A percentile compares a stretch with the other conserved stretches of the same genome.
These are phyloP conservation scores for Taphrina deformans DNA, from an alignment of 1,139 yeast species.

Conservation along the genomic window DNA sequence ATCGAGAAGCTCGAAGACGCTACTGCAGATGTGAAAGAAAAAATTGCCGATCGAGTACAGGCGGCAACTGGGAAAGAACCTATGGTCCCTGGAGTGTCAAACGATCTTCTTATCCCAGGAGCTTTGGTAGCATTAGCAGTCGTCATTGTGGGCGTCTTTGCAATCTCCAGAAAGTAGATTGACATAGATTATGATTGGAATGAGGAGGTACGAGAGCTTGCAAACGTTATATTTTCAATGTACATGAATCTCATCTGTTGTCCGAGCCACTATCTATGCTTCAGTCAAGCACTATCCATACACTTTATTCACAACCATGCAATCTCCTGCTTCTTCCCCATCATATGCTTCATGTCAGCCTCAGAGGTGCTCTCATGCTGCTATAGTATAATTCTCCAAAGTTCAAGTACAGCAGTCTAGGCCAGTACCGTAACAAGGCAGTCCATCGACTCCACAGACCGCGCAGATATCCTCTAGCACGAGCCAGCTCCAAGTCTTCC, in stretches of 20 bases:
- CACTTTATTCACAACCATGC: background rate
- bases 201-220: background rate
- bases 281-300: background rate
- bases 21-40: conserved; percentile 32
- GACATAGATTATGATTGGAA: background rate
- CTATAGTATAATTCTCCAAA: conserved; percentile 22
- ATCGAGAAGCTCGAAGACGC: conserved; percentile 22
- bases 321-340: background rate
- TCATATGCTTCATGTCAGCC: background rate
- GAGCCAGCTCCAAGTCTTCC: conserved; percentile 47
- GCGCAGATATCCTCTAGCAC: background rate
- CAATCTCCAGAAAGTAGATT: conserved; percentile 43
- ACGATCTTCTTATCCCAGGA: conserved; percentile 63
- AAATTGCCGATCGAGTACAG: conserved; percentile 13
- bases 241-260: no score
- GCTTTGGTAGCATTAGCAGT: conserved; percentile 64
- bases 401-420: conserved; percentile 15
- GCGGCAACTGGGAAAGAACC: conserved; percentile 12
- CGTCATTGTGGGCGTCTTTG: conserved; percentile 57
- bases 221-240: no score
- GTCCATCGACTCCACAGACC: conserved; percentile 1
- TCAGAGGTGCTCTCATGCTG: background rate
- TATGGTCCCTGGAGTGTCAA: conserved; percentile 59
- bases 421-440: conserved; percentile 27
- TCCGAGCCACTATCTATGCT: background rate